Percentiles rank a stretch among this genome's conserved stretches.
These are phyloP conservation scores for barley (Hordeum vulgare) DNA, from an alignment of 176 grass and related monocot genomes.

Conservation along the genomic window DNA sequence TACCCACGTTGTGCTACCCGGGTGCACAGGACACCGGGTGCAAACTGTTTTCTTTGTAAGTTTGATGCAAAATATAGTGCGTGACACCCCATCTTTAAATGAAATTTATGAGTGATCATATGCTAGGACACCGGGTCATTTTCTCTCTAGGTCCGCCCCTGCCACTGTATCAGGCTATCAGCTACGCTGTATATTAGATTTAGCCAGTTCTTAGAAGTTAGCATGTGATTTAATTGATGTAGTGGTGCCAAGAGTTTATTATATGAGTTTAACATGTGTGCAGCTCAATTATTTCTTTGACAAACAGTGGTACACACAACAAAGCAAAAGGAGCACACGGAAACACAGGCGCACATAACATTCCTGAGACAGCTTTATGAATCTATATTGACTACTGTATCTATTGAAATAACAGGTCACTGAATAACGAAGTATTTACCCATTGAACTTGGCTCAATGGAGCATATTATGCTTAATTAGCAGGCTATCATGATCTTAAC, in stretches of 20 bases:
- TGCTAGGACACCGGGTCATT: too few species aligned
- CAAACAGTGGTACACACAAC: background rate
- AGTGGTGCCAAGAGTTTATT: background rate
- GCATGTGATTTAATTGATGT: background rate
- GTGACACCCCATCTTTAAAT: too few species aligned
- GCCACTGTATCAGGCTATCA: conserved; percentile 31
- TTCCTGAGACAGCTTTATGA: background rate
- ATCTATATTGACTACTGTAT: background rate
- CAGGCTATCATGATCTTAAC: background rate
- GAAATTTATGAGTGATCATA: too few species aligned
- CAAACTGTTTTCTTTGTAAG: too few species aligned
- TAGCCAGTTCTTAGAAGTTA: background rate
- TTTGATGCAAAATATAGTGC: too few species aligned
- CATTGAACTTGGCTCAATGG: background rate
- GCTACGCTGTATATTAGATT: conserved; percentile 5
- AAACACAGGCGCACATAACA: background rate
- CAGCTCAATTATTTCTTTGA: background rate
- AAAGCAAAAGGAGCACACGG: background rate
- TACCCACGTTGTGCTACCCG: too few species aligned
- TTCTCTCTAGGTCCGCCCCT: too few species aligned
- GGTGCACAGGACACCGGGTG: too few species aligned
- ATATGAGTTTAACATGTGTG: conserved; percentile 8
- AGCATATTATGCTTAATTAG: background rate
- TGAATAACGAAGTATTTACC: background rate
- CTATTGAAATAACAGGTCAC: background rate